A percentile compares a stretch with the other conserved stretches of the same genome.
phyloP scores from a whole-genome alignment of 805 yeast species.

The Pichia exigua region DNA sequence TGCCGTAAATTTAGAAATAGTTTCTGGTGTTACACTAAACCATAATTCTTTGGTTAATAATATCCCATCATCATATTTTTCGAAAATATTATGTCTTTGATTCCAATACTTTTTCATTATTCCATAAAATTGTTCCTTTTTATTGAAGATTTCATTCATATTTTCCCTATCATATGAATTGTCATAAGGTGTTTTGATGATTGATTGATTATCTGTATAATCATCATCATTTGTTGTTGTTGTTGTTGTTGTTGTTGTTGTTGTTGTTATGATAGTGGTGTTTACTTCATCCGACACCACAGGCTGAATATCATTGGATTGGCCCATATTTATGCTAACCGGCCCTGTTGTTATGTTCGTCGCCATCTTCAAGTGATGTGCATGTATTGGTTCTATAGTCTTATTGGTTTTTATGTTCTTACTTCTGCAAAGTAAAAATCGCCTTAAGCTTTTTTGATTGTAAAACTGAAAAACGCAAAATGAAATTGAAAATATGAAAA shows the following conservation, averaged over 20 bases:
- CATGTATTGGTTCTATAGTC: not conserved
- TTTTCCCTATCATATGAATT: constrained; percentile 1
- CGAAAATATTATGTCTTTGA: constrained; percentile 50
- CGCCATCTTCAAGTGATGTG: not conserved
- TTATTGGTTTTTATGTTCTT: not conserved
- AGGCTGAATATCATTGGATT: not conserved
- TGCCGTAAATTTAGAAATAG: constrained; percentile 54
- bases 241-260: not conserved
- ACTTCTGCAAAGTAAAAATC: not conserved
- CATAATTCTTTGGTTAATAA: constrained; percentile 65
- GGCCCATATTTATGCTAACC: not conserved
- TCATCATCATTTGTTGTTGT: not conserved
- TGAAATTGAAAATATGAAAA: not conserved
- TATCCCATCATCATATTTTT: constrained; percentile 58
- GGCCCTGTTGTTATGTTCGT: not conserved
- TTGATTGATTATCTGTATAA: not conserved
- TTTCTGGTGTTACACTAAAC: constrained; percentile 85
- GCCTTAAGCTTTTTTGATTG: not conserved
- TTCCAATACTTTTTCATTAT: constrained; percentile 49
- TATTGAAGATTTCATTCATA: constrained; percentile 4
- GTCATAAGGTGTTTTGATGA: not conserved
- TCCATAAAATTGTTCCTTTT: constrained; percentile 7
- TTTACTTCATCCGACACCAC: not conserved
- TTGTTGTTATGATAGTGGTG: not conserved
- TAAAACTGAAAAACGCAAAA: not conserved